Percentiles rank a stretch among this genome's conserved stretches.
These are phyloP conservation scores for Lagenaria siceraria DNA, from an alignment of 306 rosid genomes.

Conservation along the genomic window DNA sequence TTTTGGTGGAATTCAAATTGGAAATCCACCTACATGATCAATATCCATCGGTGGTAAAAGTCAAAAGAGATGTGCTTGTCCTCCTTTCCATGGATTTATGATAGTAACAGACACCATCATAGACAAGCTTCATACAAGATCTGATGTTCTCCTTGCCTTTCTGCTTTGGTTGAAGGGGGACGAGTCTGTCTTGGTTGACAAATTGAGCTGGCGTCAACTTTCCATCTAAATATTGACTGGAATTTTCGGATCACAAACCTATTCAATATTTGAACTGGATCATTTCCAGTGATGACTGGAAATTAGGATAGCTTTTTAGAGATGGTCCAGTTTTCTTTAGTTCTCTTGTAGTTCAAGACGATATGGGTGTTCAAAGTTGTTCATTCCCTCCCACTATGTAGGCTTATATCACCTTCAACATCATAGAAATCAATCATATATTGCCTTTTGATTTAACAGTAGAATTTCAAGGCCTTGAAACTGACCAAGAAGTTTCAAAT, in stretches of 20 bases:
- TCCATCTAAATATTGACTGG: not conserved
- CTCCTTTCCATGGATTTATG: slow-evolving; percentile 3
- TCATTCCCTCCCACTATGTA: not conserved
- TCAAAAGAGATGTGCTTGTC: slow-evolving; percentile 2
- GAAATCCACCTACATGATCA: slow-evolving; percentile 7
- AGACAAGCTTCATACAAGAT: not conserved
- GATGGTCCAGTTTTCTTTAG: not conserved
- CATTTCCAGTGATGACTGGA: not conserved
- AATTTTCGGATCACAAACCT: not conserved
- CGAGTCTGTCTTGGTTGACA: not conserved
- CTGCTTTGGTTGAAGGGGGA: not conserved
- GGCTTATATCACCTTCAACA: not conserved
- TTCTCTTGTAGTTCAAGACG: not conserved
- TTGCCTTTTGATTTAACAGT: not conserved
- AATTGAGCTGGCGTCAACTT: not conserved
- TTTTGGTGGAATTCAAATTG: slow-evolving; percentile 7
- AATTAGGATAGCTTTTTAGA: not conserved
- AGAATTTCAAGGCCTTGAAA: not conserved
- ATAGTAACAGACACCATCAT: not conserved
- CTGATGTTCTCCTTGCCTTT: not conserved
- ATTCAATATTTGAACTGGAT: not conserved
- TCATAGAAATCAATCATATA: not conserved
- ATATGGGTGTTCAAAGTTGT: not conserved
- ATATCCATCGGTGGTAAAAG: not conserved
- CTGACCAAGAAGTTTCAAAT: not conserved